These are phyloP conservation scores for Kappamyces sp. DNA, from an alignment of 192 early-diverging fungal genomes.

Conservation along the genomic window DNA sequence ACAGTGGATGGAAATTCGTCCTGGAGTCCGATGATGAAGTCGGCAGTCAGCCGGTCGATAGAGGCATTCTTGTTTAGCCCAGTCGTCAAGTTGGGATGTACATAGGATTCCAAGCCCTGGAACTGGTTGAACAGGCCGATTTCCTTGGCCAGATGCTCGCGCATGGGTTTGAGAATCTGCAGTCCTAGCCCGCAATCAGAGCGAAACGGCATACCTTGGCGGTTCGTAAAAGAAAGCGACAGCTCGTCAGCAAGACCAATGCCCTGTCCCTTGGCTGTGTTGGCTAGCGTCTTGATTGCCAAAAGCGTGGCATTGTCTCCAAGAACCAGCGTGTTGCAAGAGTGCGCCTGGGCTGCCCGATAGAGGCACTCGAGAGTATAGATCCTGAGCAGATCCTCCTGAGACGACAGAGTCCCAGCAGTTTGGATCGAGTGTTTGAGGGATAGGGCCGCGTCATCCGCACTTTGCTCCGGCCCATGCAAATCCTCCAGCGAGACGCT, in stretches of 20 bases:
- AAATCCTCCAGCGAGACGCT: background rate
- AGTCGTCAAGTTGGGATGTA: conserved; percentile 52
- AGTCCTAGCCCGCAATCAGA: too few relatives aligned
- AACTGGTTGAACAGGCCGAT: conserved; percentile 64
- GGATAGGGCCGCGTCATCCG: background rate
- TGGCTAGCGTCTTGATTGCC: conserved; percentile 67
- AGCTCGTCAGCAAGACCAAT: conserved; percentile 74
- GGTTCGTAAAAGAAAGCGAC: conserved; percentile 46
- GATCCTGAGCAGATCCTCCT: conserved; percentile 19
- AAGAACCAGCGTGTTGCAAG: conserved; percentile 50
- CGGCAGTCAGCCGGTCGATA: conserved; percentile 57
- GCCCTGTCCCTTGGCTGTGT: conserved; percentile 83
- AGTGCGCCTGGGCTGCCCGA: conserved; percentile 1
- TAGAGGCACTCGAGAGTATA: background rate
- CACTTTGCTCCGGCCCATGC: background rate
- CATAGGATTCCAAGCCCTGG: conserved; percentile 27
- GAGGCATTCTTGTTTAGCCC: conserved; percentile 42
- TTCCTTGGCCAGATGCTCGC: conserved; percentile 75
- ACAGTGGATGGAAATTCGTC: conserved; percentile 79
- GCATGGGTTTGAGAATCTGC: conserved; percentile 66
- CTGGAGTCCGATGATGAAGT: conserved; percentile 76
- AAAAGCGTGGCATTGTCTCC: conserved; percentile 77
- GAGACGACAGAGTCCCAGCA: conserved; percentile 9
- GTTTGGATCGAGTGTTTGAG: background rate
- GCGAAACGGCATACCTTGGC: conserved; percentile 27